Conservation (phyloP, 352 stramenopile species). For the Phytophthora niederhauseri region DNA sequence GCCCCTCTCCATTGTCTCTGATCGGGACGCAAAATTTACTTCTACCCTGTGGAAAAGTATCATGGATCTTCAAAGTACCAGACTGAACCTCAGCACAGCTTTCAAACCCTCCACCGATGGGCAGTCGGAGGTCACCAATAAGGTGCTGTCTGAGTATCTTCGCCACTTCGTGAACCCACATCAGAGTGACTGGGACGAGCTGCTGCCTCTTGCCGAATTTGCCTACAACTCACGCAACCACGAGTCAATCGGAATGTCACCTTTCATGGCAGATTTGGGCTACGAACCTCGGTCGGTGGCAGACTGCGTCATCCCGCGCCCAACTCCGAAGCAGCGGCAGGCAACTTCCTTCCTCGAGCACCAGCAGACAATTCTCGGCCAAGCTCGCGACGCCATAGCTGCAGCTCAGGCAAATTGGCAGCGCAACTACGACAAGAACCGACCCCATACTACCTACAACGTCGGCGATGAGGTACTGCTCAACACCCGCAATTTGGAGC, state of each 20-base stretch:
- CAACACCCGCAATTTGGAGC: background rate
- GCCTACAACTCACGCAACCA: conserved; percentile 7
- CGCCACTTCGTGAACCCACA: conserved; percentile 1
- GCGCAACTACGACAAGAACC: background rate
- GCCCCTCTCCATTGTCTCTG: conserved; percentile 3
- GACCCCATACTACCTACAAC: background rate
- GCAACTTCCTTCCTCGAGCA: conserved; percentile 3
- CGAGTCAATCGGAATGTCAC: conserved; percentile 3
- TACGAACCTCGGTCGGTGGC: conserved; percentile 2
- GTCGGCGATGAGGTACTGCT: background rate
- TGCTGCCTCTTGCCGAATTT: conserved; percentile 4
- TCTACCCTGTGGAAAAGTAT: conserved; percentile 8
- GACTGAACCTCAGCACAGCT: conserved; percentile 10
- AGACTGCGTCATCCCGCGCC: conserved; percentile 1
- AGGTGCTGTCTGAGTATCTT: conserved; percentile 7
- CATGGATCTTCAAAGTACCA: conserved; percentile 14
- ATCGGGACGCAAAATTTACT: conserved; percentile 25
- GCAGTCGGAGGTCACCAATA: conserved; percentile 21
- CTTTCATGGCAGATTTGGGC: conserved; percentile 5
- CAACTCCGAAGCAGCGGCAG: conserved; percentile 1
- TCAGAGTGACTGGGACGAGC: background rate
- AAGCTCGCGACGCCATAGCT: background rate
- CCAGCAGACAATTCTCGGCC: conserved; percentile 1
- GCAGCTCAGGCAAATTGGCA: background rate
- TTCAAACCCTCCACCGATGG: conserved; percentile 22